Evolutionary conservation across 2,329 filamentous ascomycete species (phyloP).

Genomic region (Hymenoscyphus scutula): DNA sequence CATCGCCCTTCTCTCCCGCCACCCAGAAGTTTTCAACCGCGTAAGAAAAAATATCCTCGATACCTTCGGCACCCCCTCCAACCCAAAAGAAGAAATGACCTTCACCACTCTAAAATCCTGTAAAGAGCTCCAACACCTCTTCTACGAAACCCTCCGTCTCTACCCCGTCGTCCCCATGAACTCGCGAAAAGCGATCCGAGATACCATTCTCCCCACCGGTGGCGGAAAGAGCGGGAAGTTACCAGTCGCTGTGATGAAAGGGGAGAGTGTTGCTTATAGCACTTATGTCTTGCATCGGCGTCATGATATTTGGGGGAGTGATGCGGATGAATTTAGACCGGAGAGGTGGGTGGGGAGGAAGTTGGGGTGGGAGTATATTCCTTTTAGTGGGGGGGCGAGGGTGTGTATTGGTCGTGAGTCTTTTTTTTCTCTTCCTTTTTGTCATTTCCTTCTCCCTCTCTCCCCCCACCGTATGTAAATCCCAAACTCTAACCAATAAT

Average conservation of each 20-base stretch:
- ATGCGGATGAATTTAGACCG: conserved; percentile 68
- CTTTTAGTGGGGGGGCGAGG: conserved; percentile 68
- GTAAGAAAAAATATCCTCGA: conserved; percentile 43
- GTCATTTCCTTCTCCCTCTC: too few relatives aligned
- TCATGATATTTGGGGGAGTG: conserved; percentile 67
- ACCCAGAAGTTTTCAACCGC: conserved; percentile 42
- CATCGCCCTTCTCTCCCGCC: conserved; percentile 41
- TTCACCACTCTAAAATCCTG: conserved; percentile 29
- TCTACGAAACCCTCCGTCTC: conserved; percentile 33
- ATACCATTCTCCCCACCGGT: conserved; percentile 36
- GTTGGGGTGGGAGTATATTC: conserved; percentile 69
- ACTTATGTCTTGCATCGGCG: conserved; percentile 36
- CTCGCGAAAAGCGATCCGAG: conserved; percentile 25
- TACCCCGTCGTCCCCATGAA: conserved; percentile 37
- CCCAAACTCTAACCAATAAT: too few relatives aligned
- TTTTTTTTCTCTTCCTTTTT: background rate
- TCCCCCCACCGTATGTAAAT: too few relatives aligned
- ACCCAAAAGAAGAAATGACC: conserved; percentile 21
- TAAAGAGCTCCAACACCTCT: conserved; percentile 24
- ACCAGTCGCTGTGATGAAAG: conserved; percentile 34
- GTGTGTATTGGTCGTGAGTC: conserved; percentile 62
- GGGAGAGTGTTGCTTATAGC: conserved; percentile 29
- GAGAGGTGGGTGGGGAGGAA: conserved; percentile 70
- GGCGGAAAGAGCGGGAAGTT: conserved; percentile 34
- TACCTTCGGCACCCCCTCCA: conserved; percentile 32